Base-by-base conservation (phyloP, 495 filamentous ascomycete species). In the Apodospora peruviana region DNA sequence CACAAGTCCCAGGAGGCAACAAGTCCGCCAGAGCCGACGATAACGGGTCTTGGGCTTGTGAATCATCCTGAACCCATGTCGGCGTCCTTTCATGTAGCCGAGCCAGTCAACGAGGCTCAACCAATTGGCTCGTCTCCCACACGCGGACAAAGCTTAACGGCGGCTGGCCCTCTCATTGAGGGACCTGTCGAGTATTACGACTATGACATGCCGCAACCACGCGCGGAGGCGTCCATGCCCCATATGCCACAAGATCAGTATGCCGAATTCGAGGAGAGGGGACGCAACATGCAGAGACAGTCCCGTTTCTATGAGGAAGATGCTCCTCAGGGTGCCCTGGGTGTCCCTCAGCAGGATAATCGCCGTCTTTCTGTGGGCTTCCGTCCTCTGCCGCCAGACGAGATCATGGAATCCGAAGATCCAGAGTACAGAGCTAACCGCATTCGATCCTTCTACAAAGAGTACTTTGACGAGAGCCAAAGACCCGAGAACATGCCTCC, bases 391-490 rank as follows among this genome's bases (percentile, higher is more conserved):
- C 93, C 93, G 3, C 89, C 90, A 43, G 87, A 91, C 57, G 77
- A 76, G 20, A 75, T 72, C 27, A 68, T 71, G 39, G 71, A 73
- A 20, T 85, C 87, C 27, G 87, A 90, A n/a, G 88, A 95, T 61
- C 88, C 93, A 2, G 93, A 97, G 69, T 82, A 91, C 68, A 82
- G 93, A 62, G 93, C 93, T 51, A 96, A 95, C 70, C 81, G 94
- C 19, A 97, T 98, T 54, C 82, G 93, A 56, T 97, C 94, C 20
- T 98, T 98, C 72, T 98, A 98, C 72, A 96, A 96, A 65, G 93
- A 97, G 66, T 97, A 97, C 67, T 98, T 98, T 52, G 93, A 98
- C 45, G 91, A 95, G 20, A 83, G 79, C 17, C 87, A 85, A 62
- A 74, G 73, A 0, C 74, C 70, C 24, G 74, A 73, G 19, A 54